Conservation (phyloP, 2,329 filamentous ascomycete species). For the Xylaria digitata region DNA sequence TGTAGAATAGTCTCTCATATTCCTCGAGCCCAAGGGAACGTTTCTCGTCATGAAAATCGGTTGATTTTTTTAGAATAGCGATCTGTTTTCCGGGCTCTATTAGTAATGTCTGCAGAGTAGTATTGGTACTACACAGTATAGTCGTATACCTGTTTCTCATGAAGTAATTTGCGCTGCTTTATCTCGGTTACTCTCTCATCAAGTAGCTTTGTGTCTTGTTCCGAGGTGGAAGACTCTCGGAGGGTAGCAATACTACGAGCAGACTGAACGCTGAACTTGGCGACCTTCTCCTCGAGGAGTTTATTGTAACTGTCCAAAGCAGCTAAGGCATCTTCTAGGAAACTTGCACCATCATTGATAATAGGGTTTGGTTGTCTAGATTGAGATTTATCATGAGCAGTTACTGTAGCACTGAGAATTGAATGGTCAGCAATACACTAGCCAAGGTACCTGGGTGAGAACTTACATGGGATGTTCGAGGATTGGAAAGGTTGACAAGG, state of each 20-base stretch:
- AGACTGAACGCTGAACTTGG: conserved; percentile 31
- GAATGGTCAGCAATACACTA: conserved; percentile 6
- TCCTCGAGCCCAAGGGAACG: conserved; percentile 3
- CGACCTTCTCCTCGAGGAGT: conserved; percentile 35
- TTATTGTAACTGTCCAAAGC: conserved; percentile 31
- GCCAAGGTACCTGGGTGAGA: neutral
- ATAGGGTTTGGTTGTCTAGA: conserved; percentile 16
- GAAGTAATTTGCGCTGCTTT: conserved; percentile 16
- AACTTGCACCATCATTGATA: conserved; percentile 20
- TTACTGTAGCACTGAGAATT: conserved; percentile 8
- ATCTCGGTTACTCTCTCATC: conserved; percentile 1
- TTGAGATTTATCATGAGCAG: neutral
- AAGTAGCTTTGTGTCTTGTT: conserved; percentile 6
- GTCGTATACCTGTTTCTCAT: conserved; percentile 26
- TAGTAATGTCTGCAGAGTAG: neutral
- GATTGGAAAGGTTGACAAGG: conserved; percentile 26
- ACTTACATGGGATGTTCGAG: conserved; percentile 22
- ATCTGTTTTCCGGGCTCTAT: conserved; percentile 22
- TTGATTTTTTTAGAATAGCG: conserved; percentile 12
- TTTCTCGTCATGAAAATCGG: conserved; percentile 13
- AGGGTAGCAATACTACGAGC: conserved; percentile 29
- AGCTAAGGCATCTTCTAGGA: conserved; percentile 19
- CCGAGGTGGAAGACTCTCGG: conserved; percentile 12
- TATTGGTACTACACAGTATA: neutral
- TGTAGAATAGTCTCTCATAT: conserved; percentile 9